phyloP scores from a whole-genome alignment of 306 rosid genomes.

The Lathyrus sativus region DNA sequence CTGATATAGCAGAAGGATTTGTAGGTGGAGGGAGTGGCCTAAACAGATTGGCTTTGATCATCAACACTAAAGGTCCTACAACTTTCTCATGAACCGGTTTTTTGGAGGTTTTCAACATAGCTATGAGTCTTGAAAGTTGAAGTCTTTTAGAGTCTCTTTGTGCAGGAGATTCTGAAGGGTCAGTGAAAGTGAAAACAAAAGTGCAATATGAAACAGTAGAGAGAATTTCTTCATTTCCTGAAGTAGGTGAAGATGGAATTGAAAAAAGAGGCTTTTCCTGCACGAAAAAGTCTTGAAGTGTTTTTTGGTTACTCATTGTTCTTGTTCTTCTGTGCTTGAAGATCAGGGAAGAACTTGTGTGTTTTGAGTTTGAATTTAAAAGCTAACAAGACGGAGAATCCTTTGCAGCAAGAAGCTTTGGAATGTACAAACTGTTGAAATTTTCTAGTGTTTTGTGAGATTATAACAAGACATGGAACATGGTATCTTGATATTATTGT shows the following conservation, averaged over 20 bases:
- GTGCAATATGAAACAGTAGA: slow-evolving; percentile 57
- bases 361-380: slow-evolving; percentile 26
- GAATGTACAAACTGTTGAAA: slow-evolving; percentile 39
- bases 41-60: slow-evolving; percentile 62
- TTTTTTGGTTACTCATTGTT: slow-evolving; percentile 19
- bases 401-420: slow-evolving; percentile 52
- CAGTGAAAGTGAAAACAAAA: slow-evolving; percentile 46
- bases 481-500: slow-evolving; percentile 40
- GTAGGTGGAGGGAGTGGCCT: slow-evolving; percentile 81
- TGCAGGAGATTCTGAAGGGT: slow-evolving; percentile 58
- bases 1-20: slow-evolving; percentile 34
- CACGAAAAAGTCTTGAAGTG: slow-evolving; percentile 57
- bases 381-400: slow-evolving; percentile 48
- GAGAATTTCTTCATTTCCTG: slow-evolving; percentile 59
- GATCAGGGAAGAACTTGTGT: slow-evolving; percentile 7
- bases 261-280: slow-evolving; percentile 36
- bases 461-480: slow-evolving; percentile 27
- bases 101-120: slow-evolving; percentile 53
- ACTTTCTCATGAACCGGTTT: slow-evolving; percentile 43
- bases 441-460: slow-evolving; percentile 33
- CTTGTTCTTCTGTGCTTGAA: neutral
- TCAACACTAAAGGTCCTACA: slow-evolving; percentile 52
- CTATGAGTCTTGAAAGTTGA: slow-evolving; percentile 59
- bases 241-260: slow-evolving; percentile 37
- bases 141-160: slow-evolving; percentile 60